Conservation (phyloP, 345 rosid genomes). For the Brassica cretica region DNA sequence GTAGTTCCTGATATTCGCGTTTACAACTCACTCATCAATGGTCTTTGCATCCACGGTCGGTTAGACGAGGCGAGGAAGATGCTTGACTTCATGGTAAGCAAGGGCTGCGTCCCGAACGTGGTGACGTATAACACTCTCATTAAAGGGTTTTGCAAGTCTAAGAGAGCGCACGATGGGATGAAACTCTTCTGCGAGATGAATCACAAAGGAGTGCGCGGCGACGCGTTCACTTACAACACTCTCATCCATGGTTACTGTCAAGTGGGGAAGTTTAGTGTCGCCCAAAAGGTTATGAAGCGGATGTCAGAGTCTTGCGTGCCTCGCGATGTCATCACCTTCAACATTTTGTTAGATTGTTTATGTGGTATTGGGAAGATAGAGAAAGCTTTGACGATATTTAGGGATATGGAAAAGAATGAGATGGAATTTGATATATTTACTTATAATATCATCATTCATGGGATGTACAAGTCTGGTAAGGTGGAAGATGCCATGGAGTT, state of each 20-base stretch:
- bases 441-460: neutral
- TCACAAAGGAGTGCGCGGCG: neutral
- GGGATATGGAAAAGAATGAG: neutral
- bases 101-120: neutral
- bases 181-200: neutral
- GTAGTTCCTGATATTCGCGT: neutral
- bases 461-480: neutral
- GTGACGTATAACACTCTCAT: neutral
- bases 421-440: neutral
- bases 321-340: neutral
- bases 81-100: neutral
- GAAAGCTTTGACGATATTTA: neutral
- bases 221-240: neutral
- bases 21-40: neutral
- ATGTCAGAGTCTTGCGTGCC: neutral
- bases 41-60: neutral
- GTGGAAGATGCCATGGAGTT: conserved; percentile 2
- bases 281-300: neutral
- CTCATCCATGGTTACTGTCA: conserved; percentile 8
- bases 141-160: neutral
- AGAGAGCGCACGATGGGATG: neutral
- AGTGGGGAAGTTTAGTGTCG: neutral
- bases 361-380: conserved; percentile 1
- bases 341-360: neutral
- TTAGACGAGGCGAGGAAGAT: neutral